Evolutionary conservation across 768 basidiomycete species (phyloP), one percentile per base, ranked within the genome.

Genomic region (Trametes meyenii): DNA sequence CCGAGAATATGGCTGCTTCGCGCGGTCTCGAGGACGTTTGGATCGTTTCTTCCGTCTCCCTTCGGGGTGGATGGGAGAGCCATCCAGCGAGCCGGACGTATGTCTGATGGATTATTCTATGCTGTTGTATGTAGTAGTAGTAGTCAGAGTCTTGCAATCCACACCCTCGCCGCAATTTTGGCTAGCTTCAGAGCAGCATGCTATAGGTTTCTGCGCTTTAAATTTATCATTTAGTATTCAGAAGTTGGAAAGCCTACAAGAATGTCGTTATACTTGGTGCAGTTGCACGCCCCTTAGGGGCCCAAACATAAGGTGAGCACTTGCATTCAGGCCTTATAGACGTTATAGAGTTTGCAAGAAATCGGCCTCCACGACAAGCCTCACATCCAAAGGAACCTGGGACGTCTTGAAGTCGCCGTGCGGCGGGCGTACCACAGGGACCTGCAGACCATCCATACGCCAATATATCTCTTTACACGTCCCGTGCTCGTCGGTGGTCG

Each of bases 361-460:
- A 53, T 76, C 75, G 8, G 42, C 58, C n/a, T 65, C 69, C 23
- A 58, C 53, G 23, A 72, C 73, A 8, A 61, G 44, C 59, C 75
- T 67, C 29, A 76, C 53, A 38, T 69, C 66, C 3, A 77, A 54
- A 8, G 76, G 77, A 11, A 76, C 69, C 54, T 73, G 74, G 39
- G 75, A 48, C 1, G 74, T 75, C 57, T 51, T 61, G n/a, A 61
- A 55, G 24, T 78, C 76, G 24, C 76, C 76, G 21, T 68, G 63
- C 1, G 77, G 77, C 26, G 73, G 67, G 45, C 67, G 71, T 33
- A 78, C 71, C 1, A 78, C 75, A 23, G 77, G 76, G 16, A 75
- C 70, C 66, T 77, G 75, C 13, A 77, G 63, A 17, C 69, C 72
- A 59, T 74, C 69, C 43, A 72, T 67, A 63, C 69, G 73, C 77